Evolutionary conservation across 495 filamentous ascomycete species (phyloP), one percentile per base, ranked within the genome.

Genomic region (Aspergillus asperescens): DNA sequence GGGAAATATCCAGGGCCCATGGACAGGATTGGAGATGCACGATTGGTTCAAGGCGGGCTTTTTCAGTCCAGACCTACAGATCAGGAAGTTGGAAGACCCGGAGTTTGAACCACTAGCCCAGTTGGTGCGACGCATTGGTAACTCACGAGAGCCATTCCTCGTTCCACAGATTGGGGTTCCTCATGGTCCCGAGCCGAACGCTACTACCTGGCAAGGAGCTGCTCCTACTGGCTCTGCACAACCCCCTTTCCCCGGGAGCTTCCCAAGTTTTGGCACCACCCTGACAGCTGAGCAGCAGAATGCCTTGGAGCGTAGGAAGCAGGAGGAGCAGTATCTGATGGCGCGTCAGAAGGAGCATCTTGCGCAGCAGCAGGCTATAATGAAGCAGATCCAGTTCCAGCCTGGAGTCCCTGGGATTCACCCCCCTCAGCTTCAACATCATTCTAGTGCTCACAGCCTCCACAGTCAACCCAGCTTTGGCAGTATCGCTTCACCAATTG

Each of bases 41-140:
- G 93, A 98, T 60, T 98, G 93, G 93, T 98, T 95, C 72, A 96
- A 96, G 69, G 94, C 89, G 40, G 90, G 90, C 38, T 98, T 96
- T 74, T 98, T 98, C 71, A 93, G 89, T 8, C 81, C 90, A 0
- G 92, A 98, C 53, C 77, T 98, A 24, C 83, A 91, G 40, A 92
- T 98, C 47, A 95, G 92, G 73, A 94, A 95, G 60, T 71, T 88
- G 4, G 93, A 98, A 68, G 93, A 97, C 57, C 70, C 76, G 0
- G 91, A 98, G 34, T 98, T 96, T 53, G 94, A 98, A 69, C 94
- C 91, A 18, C 71, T 98, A n/a, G 93, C 92, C 7, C 89, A 95
- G 64, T 77, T 98, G 20, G 96, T 98, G 55, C 80, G 93, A 25
- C 88, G 91, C 34, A 98, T 98, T 60, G 93, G 93, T 4, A 98